These are phyloP conservation scores for Ochromonas danica DNA, from an alignment of 108 stramenopile genomes.

Conservation along the genomic window DNA sequence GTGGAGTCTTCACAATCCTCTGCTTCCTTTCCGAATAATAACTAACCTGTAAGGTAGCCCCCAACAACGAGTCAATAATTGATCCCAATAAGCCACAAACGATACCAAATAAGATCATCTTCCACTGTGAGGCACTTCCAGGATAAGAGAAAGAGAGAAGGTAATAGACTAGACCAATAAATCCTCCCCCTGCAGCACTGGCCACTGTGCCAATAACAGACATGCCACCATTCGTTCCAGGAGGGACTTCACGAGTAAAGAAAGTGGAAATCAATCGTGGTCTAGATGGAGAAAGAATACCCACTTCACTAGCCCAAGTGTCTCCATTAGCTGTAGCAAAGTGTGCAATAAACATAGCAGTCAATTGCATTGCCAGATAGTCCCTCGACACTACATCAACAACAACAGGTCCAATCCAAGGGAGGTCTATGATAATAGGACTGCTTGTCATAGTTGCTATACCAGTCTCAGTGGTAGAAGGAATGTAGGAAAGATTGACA, in stretches of 20 bases:
- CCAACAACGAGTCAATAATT: constrained; percentile 43
- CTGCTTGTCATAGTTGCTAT: background rate
- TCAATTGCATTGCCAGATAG: background rate
- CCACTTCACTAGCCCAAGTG: constrained; percentile 46
- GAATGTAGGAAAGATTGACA: background rate
- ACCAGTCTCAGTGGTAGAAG: background rate
- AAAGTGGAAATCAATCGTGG: constrained; percentile 39
- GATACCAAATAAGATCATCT: constrained; percentile 21
- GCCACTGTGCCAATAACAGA: constrained; percentile 28
- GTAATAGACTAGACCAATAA: constrained; percentile 18
- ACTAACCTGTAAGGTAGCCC: constrained; percentile 39
- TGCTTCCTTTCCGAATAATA: constrained; percentile 27
- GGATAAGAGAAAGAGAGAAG: background rate
- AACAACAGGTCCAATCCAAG: constrained; percentile 11
- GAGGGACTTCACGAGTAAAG: constrained; percentile 25
- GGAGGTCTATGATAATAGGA: background rate
- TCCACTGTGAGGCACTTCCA: background rate
- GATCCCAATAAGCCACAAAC: constrained; percentile 34
- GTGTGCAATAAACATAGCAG: constrained; percentile 23
- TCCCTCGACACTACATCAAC: background rate
- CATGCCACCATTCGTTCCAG: constrained; percentile 47
- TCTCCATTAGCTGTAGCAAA: constrained; percentile 39
- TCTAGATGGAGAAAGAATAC: constrained; percentile 30
- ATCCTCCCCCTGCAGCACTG: constrained; percentile 33
- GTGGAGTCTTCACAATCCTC: background rate